Evolutionary conservation across 139 green algal genomes (phyloP), one percentile per base, ranked within the genome.

Genomic region (Haematococcus sp.): DNA sequence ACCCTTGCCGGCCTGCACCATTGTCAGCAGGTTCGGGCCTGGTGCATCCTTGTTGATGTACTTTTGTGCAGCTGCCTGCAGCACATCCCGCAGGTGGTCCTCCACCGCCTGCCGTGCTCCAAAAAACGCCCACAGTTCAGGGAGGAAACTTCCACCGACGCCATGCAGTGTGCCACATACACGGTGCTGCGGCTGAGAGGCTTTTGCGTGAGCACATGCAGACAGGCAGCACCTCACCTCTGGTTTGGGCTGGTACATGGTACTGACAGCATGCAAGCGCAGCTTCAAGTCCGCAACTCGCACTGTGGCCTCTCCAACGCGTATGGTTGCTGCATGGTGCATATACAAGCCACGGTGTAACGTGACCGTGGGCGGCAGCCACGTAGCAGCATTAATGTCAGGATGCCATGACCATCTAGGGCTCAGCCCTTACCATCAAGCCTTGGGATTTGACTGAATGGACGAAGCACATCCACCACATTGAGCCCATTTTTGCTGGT

Each of bases 381-480:
- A 54, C 35, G 22, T 68, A 49, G 23, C 33, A 40, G 23, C 20
- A 52, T 56, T 5, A 68, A n/a, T 16, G 25, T 17, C 13, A 70
- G 20, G n/a, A 19, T 27, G 31, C 2, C 22, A 49, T 2, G 25
- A 9, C 2, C 15, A 15, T 28, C 7, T n/a, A 76, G 34, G 22
- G 23, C 35, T 54, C 11, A 44, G 40, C 58, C 33, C 85, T 72
- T 74, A 90, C 92, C 90, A 46, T 93, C 94, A 27, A 97, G 78
- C 65, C 91, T 71, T 28, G 84, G 74, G 3, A 93, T 70, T 9
- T 80, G 76, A 22, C 86, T 84, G 75, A 86, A 86, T 0, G 91
- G 91, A 1, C 92, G 76, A 51, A 97, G 74, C 44, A 96, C 52
- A 60, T 96, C 92, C 0, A 91, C 87, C 20, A 97, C 46, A 1